Percentiles rank a stretch among this genome's conserved stretches.
Evolutionary conservation across 2,329 filamentous ascomycete species (phyloP).

Genomic region (Pseudogymnoascus sp.): DNA sequence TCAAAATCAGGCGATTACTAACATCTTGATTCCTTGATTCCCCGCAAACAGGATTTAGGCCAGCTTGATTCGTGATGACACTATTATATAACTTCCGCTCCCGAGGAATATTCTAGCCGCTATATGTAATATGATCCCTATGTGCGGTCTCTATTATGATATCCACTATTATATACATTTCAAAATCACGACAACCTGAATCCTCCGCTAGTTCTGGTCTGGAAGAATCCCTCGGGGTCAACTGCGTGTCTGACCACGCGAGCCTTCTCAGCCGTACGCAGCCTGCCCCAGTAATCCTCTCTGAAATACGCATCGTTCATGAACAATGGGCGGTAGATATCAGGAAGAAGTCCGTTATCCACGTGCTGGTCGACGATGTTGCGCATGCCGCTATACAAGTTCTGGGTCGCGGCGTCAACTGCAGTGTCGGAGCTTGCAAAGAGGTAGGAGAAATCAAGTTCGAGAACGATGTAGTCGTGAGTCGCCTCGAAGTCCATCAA

Average conservation of each 20-base stretch:
- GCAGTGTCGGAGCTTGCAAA: neutral
- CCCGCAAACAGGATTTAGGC: neutral
- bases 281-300: constrained; percentile 13
- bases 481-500: constrained; percentile 19
- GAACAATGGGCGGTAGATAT: constrained; percentile 23
- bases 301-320: constrained; percentile 27
- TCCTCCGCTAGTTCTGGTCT: constrained; percentile 17
- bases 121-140: neutral
- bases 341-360: constrained; percentile 4
- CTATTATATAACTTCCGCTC: neutral
- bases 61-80: neutral
- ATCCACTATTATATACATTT: neutral
- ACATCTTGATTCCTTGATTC: neutral
- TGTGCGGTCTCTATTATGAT: neutral
- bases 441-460: constrained; percentile 24
- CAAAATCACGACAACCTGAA: constrained; percentile 19
- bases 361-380: neutral
- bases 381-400: constrained; percentile 7
- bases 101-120: neutral
- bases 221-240: constrained; percentile 24
- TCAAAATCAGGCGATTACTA: neutral
- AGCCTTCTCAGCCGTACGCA: constrained; percentile 7
- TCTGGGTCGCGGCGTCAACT: constrained; percentile 5
- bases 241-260: constrained; percentile 19
- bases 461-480: constrained; percentile 23